These are phyloP conservation scores for Elsinoe perseae DNA, from an alignment of 2,329 filamentous ascomycete genomes.

Conservation along the genomic window DNA sequence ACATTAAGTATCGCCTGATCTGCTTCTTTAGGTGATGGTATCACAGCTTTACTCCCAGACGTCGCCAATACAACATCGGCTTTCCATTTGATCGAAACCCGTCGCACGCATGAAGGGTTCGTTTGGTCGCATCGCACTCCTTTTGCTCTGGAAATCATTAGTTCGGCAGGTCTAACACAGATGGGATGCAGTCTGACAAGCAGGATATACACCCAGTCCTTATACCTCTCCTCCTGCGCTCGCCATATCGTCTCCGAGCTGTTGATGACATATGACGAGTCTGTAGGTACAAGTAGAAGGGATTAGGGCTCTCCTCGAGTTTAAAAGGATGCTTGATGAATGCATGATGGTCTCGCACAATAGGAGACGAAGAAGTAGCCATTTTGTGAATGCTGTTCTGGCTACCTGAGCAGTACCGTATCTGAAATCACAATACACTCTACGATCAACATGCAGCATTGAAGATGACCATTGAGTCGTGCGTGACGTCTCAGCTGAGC, in stretches of 20 bases:
- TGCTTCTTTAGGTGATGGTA: not conserved
- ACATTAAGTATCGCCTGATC: not conserved
- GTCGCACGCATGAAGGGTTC: not conserved
- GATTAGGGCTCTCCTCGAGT: not conserved
- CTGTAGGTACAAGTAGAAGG: conserved; percentile 4
- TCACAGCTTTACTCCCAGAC: not conserved
- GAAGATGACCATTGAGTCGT: not conserved
- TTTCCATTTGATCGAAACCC: conserved; percentile 1
- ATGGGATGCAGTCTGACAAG: not conserved
- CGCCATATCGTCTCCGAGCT: not conserved
- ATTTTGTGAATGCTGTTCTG: not conserved
- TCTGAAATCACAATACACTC: not conserved
- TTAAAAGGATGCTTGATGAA: not conserved
- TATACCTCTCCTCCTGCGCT: conserved; percentile 2
- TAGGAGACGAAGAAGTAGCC: not conserved
- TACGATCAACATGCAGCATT: not conserved
- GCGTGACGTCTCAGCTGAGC: conserved; percentile 9
- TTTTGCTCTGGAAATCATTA: not conserved
- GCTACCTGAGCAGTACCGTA: not conserved
- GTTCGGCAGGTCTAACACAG: not conserved
- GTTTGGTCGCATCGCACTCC: conserved; percentile 4
- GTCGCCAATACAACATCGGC: not conserved
- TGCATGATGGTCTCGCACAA: not conserved
- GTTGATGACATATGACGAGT: conserved; percentile 8
- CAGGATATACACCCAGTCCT: conserved; percentile 7